Base-by-base conservation (phyloP, 257 asterid species). In the Solanum rostratum region DNA sequence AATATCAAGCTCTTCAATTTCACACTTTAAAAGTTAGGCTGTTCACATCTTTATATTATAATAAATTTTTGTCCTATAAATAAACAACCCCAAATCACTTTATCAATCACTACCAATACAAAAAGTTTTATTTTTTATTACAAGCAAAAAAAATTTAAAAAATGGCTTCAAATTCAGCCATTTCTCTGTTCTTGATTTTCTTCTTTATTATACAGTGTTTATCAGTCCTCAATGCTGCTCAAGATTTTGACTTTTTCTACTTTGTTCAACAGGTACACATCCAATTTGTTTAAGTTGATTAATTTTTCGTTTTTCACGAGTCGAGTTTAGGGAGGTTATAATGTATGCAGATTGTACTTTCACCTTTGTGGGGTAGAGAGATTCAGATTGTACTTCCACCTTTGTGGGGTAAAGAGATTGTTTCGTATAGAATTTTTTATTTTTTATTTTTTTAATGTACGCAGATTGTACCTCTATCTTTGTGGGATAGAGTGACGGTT, bases 211-310 rank as follows among this genome's bases (percentile, higher is more conserved):
- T 4, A 27, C 94, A 92, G n/a, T 89, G 88, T 55, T 83, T 92
- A 10, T 60, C 82, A 1, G 85, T 65, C 55, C 45, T 89, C 33
- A 68, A 83, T n/a, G 83, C 68, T 6, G 94, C 93, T 7, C 91
- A 91, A 86, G 90, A 79, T 86, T 95, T 92, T 29, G 98, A 95
- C 83, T 95, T 95, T 89, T 95, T 92, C 88, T 93, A 95, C 53
- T 95, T 95, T 81, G 98, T 95, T 84, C 95, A 91, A 80, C 98
- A 94, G 97, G 98, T 93, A 16, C 69, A 14, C n/a, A 10, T 43
- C 46, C 19, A 55, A 20, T 55, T 10, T 79, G 8, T 54, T 79
- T 46, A 55, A n/a, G 12, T 39, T 29, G 79, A 85, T 37, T 84
- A 19, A 8, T 2, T 20, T 53, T 62, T 18, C 19, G 3, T 41